Conservation (phyloP, 257 asterid genomes). For the Dorcoceras hygrometricum region DNA sequence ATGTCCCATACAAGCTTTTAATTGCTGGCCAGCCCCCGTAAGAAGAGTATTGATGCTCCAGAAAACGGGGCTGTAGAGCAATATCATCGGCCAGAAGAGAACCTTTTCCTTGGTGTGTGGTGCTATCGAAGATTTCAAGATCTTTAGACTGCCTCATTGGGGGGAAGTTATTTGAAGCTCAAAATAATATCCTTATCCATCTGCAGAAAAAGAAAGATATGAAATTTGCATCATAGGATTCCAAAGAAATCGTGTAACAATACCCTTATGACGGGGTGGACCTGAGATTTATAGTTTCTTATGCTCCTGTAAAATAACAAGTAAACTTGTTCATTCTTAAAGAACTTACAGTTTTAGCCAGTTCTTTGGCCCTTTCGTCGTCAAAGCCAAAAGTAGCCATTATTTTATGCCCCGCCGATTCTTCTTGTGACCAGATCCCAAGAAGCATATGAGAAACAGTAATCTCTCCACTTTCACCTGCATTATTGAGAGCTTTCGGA, state of each 20-base stretch:
- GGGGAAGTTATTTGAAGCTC: conserved; percentile 39
- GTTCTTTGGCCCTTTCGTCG: conserved; percentile 72
- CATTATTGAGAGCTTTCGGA: conserved; percentile 12
- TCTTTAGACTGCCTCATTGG: not conserved
- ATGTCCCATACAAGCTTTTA: not conserved
- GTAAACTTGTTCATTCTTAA: too few relatives aligned
- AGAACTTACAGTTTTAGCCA: conserved; percentile 64
- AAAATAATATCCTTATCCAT: conserved; percentile 61
- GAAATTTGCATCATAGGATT: conserved; percentile 14
- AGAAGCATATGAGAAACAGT: conserved; percentile 65
- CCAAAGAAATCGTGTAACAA: conserved; percentile 8
- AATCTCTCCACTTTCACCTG: conserved; percentile 88
- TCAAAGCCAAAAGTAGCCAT: conserved; percentile 67
- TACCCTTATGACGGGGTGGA: too few relatives aligned
- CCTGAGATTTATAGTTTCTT: too few relatives aligned
- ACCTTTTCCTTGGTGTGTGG: conserved; percentile 14
- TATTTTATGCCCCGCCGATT: conserved; percentile 70
- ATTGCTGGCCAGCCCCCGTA: not conserved
- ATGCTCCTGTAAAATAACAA: too few relatives aligned
- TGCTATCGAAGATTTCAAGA: conserved; percentile 12
- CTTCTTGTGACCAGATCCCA: conserved; percentile 82
- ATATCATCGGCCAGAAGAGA: conserved; percentile 4
- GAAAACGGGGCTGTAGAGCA: conserved; percentile 8
- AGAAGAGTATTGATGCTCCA: not conserved
- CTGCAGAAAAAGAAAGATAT: conserved; percentile 41